A percentile compares a stretch with the other conserved stretches of the same genome.
Evolutionary conservation across 495 filamentous ascomycete genomes (phyloP).

Genomic region (Penicillium salamii): DNA sequence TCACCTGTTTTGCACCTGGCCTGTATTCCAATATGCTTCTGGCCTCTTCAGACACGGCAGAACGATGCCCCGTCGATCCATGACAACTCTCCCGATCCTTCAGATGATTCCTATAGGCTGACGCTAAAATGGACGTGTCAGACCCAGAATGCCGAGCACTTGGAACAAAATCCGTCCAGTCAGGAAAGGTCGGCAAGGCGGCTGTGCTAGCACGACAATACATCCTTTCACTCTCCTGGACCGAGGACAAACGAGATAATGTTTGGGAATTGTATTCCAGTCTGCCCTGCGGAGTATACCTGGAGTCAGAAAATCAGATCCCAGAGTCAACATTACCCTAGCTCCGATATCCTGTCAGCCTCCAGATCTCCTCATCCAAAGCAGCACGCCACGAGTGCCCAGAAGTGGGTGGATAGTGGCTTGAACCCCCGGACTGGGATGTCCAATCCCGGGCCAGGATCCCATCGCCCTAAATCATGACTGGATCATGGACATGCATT

Average conservation of each 20-base stretch:
- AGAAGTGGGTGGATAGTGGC: conserved; percentile 2
- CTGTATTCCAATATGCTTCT: no score
- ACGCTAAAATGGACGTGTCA: conserved; percentile 4
- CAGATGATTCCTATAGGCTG: conserved; percentile 1
- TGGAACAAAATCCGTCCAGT: conserved; percentile 9
- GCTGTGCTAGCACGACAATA: conserved; percentile 1
- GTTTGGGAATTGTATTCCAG: no score
- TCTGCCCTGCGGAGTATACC: no score
- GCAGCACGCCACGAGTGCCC: conserved; percentile 5
- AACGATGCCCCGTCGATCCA: neutral
- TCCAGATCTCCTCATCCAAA: neutral
- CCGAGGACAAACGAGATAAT: no score
- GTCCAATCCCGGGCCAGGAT: conserved; percentile 6
- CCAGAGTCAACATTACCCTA: neutral
- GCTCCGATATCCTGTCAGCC: neutral
- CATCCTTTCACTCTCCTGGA: no score
- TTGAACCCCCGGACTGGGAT: conserved; percentile 2
- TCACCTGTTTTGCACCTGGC: no score
- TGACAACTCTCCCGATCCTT: neutral
- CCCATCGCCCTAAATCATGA: conserved; percentile 9
- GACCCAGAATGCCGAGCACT: conserved; percentile 18
- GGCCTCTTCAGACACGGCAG: neutral
- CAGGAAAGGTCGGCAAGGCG: conserved; percentile 14
- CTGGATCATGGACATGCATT: conserved; percentile 5
- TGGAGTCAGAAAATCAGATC: conserved; percentile 1